These are phyloP conservation scores for Populus hybrid DNA, from an alignment of 441 rosid genomes.

Conservation along the genomic window DNA sequence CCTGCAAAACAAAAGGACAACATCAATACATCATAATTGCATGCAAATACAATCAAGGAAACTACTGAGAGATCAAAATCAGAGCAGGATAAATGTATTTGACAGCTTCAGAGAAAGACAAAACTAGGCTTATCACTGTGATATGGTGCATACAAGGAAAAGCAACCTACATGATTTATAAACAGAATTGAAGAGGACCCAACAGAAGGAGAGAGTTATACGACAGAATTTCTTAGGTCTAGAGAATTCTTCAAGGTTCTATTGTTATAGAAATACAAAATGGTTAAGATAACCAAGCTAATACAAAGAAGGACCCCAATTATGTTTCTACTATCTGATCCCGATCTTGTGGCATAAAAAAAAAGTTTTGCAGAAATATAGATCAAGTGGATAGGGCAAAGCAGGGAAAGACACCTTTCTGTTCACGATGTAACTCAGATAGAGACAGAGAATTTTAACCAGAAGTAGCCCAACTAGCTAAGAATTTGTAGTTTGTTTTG, in stretches of 20 bases:
- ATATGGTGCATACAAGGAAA: not conserved
- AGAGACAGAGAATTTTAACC: not conserved
- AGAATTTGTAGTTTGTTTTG: not conserved
- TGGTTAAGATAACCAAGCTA: not conserved
- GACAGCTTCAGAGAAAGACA: not conserved
- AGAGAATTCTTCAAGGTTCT: not conserved
- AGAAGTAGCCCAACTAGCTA: not conserved
- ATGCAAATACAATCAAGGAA: not conserved
- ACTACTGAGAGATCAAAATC: not conserved
- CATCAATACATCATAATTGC: not conserved
- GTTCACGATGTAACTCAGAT: not conserved
- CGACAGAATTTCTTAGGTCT: not conserved
- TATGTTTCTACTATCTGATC: not conserved
- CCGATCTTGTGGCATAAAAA: not conserved
- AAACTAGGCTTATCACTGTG: not conserved
- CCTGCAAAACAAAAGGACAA: conserved; percentile 39
- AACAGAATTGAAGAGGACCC: not conserved
- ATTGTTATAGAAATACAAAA: not conserved
- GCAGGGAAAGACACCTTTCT: not conserved
- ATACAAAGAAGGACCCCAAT: not conserved
- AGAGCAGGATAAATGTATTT: conserved; percentile 5
- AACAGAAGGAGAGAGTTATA: not conserved
- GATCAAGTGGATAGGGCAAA: not conserved
- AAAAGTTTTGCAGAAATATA: not conserved
- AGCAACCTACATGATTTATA: not conserved